These are phyloP conservation scores for Dioscorea cayenensis DNA, from an alignment of 116 monocot genomes.

Conservation along the genomic window DNA sequence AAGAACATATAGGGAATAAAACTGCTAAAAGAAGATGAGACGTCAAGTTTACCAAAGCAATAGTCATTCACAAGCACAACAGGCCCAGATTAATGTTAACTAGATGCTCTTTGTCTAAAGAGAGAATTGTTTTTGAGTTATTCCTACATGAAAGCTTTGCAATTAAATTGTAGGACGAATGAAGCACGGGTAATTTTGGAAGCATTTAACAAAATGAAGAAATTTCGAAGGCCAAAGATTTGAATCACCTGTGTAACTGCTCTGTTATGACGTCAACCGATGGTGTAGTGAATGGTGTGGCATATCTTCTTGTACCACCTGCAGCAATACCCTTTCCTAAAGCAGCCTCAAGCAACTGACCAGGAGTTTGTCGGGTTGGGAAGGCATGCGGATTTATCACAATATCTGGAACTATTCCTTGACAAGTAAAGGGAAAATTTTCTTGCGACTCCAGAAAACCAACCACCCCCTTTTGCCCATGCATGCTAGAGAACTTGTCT, in stretches of 20 bases:
- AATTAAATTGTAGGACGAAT: too few species aligned
- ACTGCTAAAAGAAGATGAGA: too few species aligned
- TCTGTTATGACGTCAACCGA: slow-evolving; percentile 72
- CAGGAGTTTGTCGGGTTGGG: slow-evolving; percentile 92
- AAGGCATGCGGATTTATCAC: slow-evolving; percentile 98
- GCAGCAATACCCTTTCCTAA: slow-evolving; percentile 80
- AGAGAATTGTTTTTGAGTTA: too few species aligned
- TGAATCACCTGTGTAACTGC: slow-evolving; percentile 66
- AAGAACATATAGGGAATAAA: too few species aligned
- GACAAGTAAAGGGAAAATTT: slow-evolving; percentile 80
- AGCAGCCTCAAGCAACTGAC: slow-evolving; percentile 91
- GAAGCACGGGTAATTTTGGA: too few species aligned
- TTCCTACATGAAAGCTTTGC: too few species aligned
- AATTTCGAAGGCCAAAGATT: too few species aligned
- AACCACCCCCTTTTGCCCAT: slow-evolving; percentile 96
- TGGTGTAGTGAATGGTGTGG: slow-evolving; percentile 89
- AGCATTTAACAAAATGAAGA: background rate
- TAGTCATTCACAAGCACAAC: background rate
- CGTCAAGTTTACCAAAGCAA: background rate
- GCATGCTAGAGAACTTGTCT: slow-evolving; percentile 99
- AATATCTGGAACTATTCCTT: slow-evolving; percentile 93
- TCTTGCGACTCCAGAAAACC: slow-evolving; percentile 92
- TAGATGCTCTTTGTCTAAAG: background rate
- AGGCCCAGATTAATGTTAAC: background rate
- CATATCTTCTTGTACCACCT: slow-evolving; percentile 46